Evolutionary conservation across 1,284 basidiomycete species (phyloP).

Genomic region (Cystobasidium pallidum): DNA sequence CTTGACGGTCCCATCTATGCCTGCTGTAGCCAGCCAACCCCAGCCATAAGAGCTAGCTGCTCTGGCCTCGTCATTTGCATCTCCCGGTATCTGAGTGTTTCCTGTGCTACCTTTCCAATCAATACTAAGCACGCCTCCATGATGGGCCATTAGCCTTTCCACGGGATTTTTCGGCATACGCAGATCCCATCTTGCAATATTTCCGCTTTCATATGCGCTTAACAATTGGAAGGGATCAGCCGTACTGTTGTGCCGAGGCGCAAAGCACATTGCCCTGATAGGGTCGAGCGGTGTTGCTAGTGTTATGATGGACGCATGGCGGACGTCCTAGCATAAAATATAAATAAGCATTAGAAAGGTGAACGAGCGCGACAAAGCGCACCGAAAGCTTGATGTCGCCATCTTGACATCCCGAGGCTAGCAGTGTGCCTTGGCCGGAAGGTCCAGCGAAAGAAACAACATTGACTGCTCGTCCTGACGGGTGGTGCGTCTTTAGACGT

Average conservation of each 20-base stretch:
- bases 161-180: conserved; percentile 38
- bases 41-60: conserved; percentile 14
- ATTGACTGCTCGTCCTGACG: conserved; percentile 40
- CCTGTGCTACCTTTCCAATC: conserved; percentile 37
- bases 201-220: conserved; percentile 31
- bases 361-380: neutral
- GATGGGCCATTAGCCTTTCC: conserved; percentile 36
- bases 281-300: conserved; percentile 34
- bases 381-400: conserved; percentile 43
- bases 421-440: conserved; percentile 35
- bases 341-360: neutral
- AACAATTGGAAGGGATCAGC: conserved; percentile 43
- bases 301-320: conserved; percentile 39
- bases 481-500: conserved; percentile 39
- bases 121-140: conserved; percentile 38
- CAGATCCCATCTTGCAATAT: conserved; percentile 41
- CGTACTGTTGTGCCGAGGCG: conserved; percentile 26
- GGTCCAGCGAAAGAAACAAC: conserved; percentile 43
- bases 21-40: conserved; percentile 43
- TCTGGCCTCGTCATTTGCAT: conserved; percentile 1
- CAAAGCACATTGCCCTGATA: conserved; percentile 35
- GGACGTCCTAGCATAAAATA: conserved; percentile 28
- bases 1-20: conserved; percentile 41
- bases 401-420: conserved; percentile 42
- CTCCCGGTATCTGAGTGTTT: neutral